Evolutionary conservation across 331 rosid species (phyloP).

Genomic region (Malus hybrid): DNA sequence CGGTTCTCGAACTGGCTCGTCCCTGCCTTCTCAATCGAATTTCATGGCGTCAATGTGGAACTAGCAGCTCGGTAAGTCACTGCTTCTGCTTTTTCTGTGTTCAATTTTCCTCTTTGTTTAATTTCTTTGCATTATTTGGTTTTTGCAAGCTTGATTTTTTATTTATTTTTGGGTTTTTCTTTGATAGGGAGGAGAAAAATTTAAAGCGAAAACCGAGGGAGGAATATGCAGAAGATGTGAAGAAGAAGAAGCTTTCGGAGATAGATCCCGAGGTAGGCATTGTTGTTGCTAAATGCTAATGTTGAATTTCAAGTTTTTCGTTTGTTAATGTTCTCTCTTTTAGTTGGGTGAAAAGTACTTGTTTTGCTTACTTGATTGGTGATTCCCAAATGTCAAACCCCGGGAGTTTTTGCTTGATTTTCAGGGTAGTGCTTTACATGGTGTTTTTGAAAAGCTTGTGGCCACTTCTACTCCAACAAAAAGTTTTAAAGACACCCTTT

Average conservation of each 20-base stretch:
- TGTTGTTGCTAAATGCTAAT: neutral
- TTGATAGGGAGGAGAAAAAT: constrained; percentile 23
- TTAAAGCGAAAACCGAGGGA: constrained; percentile 20
- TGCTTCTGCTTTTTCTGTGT: neutral
- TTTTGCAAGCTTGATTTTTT: neutral
- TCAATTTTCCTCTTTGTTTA: neutral
- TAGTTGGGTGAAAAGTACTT: neutral
- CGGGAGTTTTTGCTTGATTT: constrained; percentile 22
- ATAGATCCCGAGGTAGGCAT: constrained; percentile 73
- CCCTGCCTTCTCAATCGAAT: constrained; percentile 54
- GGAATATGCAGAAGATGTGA: constrained; percentile 31
- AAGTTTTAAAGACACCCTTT: constrained; percentile 36
- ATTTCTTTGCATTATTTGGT: neutral
- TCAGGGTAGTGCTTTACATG: constrained; percentile 83
- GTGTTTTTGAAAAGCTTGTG: constrained; percentile 50
- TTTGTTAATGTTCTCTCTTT: neutral
- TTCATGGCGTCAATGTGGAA: constrained; percentile 49
- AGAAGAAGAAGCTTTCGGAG: constrained; percentile 48
- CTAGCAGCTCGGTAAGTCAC: constrained; percentile 42
- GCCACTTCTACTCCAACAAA: constrained; percentile 30
- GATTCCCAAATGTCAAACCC: constrained; percentile 1
- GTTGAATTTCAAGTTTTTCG: neutral
- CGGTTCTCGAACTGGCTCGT: constrained; percentile 62
- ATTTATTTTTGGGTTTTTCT: neutral
- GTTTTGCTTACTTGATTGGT: neutral